A percentile compares a stretch with the other conserved stretches of the same genome.
Conservation (phyloP, 1,284 basidiomycete genomes). For the Leccinum fallax region DNA sequence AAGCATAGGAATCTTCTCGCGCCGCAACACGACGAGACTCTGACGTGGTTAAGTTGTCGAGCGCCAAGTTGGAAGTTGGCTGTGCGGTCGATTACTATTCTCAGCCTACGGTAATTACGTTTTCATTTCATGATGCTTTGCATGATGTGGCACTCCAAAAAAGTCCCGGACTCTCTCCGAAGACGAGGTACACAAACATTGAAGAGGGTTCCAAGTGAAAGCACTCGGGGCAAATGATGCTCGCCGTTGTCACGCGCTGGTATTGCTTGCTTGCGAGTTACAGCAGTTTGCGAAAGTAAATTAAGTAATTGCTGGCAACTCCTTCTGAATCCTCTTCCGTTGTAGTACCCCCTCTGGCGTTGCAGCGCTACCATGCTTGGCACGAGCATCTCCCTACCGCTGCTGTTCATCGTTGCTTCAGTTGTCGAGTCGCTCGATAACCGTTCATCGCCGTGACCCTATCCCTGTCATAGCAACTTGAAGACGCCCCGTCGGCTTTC, state of each 20-base stretch:
- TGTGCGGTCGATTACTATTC: too few species aligned
- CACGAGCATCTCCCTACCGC: background rate
- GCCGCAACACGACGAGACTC: background rate
- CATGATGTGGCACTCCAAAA: too few species aligned
- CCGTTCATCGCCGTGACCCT: background rate
- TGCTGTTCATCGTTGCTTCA: background rate
- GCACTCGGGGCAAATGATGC: background rate
- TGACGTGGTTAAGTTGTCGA: background rate
- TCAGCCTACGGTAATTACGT: background rate
- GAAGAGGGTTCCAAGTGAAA: background rate
- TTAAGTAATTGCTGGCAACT: background rate
- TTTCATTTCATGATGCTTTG: too few species aligned
- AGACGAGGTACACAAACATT: background rate
- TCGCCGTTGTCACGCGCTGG: background rate
- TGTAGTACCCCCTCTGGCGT: background rate
- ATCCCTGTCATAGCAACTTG: background rate
- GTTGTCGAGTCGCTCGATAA: background rate
- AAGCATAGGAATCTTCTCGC: background rate
- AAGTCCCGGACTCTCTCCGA: background rate
- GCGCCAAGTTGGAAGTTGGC: background rate
- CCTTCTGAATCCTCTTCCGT: background rate
- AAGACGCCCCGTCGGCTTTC: too few species aligned
- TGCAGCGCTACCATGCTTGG: background rate
- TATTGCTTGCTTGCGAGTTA: background rate
- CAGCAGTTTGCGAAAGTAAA: too few species aligned